Evolutionary conservation across 768 basidiomycete genomes (phyloP), one percentile per base, ranked within the genome.

Genomic region (Leucosporidium creatinivorum): DNA sequence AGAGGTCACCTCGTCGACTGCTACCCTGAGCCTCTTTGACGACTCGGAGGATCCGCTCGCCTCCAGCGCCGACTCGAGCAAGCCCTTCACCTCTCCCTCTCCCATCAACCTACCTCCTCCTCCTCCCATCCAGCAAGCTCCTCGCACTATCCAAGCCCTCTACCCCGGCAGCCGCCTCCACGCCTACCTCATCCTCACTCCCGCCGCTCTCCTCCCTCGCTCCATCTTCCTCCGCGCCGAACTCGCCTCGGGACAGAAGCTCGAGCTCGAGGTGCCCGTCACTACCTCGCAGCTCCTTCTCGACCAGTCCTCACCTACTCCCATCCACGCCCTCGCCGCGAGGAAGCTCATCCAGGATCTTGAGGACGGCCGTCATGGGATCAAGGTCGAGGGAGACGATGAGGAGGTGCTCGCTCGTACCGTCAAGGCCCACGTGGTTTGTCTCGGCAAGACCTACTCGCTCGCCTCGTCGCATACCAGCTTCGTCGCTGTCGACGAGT

Each of bases 301-400:
- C 31, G n/a, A 56, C 31, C 0, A 67, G 15, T 12, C 21, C 26
- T 3, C 23, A 12, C 10, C 57, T 13, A 21, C 17, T 19, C 50
- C 66, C 13, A 74, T 87, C 31, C 86, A 87, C 72, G 81, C 82
- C 0, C 77, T 86, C 49, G 82, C 84, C 9, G 85, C 85, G 2
- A 81, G 82, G 65, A 77, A 78, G 19, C 78, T 86, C 33, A 83
- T 86, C n/a, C 81, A 81, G 70, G 84, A 84, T n/a, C 75, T 85
- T 51, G 79, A 82, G 56, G 81, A 80, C 18, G 69, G 61, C 12
- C 12, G 33, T 48, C 25, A 30, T 63, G 67, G 6, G 73, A 28
- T 63, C 25, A 4, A 48, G 65, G 26, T 78, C 77, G n/a, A 78
- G 77, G n/a, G 76, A 81, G 28, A 80, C 79, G 6, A 68, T 61